Evolutionary conservation across 495 filamentous ascomycete genomes (phyloP), one percentile per base, ranked within the genome.

Genomic region (Trypethelium eluteriae): DNA sequence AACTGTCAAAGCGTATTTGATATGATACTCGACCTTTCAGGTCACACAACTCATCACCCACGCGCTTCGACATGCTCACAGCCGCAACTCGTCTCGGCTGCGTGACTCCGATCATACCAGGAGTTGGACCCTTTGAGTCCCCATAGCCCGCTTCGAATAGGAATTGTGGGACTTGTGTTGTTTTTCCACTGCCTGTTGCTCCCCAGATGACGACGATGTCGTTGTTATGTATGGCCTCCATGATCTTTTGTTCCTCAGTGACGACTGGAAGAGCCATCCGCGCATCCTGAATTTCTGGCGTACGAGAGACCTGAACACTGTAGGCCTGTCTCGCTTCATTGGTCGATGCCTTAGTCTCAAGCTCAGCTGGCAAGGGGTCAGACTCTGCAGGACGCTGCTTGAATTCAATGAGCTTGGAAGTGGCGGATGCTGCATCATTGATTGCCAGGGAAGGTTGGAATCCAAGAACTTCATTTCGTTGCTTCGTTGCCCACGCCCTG

Each of bases 91-190:
- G 84, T 67, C 94, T 84, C 35, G 94, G 94, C 74, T 98, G 94
- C 1, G 94, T 98, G 25, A 98, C 86, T 59, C 91, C 94, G 72
- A 98, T 94, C 80, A 97, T 87, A 38, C 95, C 95, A 2, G 92
- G 89, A 4, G 89, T 95, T 3, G 86, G 86, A 47, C 90, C 87
- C 36, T 84, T 78, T 2, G 83, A 82, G n/a, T 83, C 84, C 11
- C 94, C 94, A 73, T 94, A 98, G 34, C 94, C 94, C 50, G 92
- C 87, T 79, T 98, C 94, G 67, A 89, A 96, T 14, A 98, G 78
- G 68, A 98, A 98, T 75, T 98, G 94, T 2, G 94, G 94, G 10
- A 98, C 84, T 75, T 98, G 94, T 0, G 94, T 98, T 0, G 95
- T 98, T 74, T 98, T 98, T 74, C 94, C 94, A 70, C 91, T 96